Percentiles rank a stretch among this genome's conserved stretches.
Conservation (phyloP, 129 eudicot species). For the Artemisia argyi region DNA sequence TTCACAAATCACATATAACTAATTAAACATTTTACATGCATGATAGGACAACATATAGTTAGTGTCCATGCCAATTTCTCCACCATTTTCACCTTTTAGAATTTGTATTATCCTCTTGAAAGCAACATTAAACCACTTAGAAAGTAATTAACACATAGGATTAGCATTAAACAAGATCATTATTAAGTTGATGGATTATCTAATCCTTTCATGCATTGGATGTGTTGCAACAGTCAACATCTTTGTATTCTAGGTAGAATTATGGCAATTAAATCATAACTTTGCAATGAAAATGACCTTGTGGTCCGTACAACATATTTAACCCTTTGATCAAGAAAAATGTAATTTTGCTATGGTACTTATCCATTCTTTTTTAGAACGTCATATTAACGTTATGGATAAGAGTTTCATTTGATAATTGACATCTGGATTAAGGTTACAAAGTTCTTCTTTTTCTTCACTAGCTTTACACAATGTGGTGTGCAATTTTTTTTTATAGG, state of each 20-base stretch:
- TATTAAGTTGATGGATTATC: slow-evolving; percentile 30
- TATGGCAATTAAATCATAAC: not conserved
- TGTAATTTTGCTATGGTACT: not conserved
- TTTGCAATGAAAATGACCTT: slow-evolving; percentile 12
- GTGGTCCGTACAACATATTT: slow-evolving; percentile 1
- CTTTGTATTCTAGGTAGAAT: slow-evolving; percentile 22
- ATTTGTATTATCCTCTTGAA: slow-evolving; percentile 23
- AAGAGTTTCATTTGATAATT: not conserved
- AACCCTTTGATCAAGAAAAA: not conserved
- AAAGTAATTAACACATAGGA: slow-evolving; percentile 27
- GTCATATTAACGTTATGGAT: slow-evolving; percentile 5
- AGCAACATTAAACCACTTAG: slow-evolving; percentile 29
- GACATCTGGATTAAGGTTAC: not conserved
- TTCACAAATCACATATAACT: not conserved
- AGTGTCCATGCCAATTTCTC: slow-evolving; percentile 40
- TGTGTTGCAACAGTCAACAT: slow-evolving; percentile 18
- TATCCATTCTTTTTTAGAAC: slow-evolving; percentile 2
- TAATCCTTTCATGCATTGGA: slow-evolving; percentile 34
- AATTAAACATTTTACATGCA: slow-evolving; percentile 4
- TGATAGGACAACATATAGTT: slow-evolving; percentile 15
- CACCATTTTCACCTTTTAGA: slow-evolving; percentile 23
- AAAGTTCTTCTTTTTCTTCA: not conserved
- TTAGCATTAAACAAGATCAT: slow-evolving; percentile 33
- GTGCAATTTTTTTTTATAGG: not conserved
- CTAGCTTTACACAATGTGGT: not conserved